A percentile compares a stretch with the other conserved stretches of the same genome.
Conservation (phyloP, 2,329 filamentous ascomycete genomes). For the Emergomyces pasteurianus region DNA sequence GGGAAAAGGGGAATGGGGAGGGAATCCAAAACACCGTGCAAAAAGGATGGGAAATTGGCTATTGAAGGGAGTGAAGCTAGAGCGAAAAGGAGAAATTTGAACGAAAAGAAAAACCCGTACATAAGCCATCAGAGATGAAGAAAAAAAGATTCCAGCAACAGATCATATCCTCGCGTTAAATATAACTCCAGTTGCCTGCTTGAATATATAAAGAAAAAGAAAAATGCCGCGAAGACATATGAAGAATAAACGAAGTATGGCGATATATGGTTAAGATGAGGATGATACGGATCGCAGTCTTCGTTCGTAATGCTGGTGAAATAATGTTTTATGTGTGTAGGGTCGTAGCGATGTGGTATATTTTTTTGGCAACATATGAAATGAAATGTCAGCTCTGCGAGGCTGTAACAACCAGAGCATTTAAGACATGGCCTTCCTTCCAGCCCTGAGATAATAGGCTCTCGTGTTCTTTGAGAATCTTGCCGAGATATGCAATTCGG, state of each 20-base stretch:
- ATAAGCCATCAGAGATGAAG: background rate
- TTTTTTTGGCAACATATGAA: background rate
- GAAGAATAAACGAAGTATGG: background rate
- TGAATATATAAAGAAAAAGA: background rate
- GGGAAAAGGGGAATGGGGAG: too few species aligned
- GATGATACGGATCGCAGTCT: background rate
- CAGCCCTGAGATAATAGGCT: conserved; percentile 60
- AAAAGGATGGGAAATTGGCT: background rate
- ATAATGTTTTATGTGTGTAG: background rate
- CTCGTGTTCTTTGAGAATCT: conserved; percentile 57
- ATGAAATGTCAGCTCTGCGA: background rate
- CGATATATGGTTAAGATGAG: background rate
- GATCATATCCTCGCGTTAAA: background rate
- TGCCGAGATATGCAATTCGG: conserved; percentile 69
- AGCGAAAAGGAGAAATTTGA: background rate
- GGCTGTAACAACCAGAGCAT: conserved; percentile 49
- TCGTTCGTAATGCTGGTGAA: background rate
- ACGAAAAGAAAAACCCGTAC: background rate
- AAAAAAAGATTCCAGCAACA: background rate
- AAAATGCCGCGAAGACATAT: background rate
- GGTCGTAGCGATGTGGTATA: background rate
- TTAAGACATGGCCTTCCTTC: conserved; percentile 62
- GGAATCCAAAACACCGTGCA: background rate
- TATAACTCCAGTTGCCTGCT: background rate
- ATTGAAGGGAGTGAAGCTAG: background rate